Conservation (phyloP, 768 basidiomycete species). For the Lanmaoa rubissima region DNA sequence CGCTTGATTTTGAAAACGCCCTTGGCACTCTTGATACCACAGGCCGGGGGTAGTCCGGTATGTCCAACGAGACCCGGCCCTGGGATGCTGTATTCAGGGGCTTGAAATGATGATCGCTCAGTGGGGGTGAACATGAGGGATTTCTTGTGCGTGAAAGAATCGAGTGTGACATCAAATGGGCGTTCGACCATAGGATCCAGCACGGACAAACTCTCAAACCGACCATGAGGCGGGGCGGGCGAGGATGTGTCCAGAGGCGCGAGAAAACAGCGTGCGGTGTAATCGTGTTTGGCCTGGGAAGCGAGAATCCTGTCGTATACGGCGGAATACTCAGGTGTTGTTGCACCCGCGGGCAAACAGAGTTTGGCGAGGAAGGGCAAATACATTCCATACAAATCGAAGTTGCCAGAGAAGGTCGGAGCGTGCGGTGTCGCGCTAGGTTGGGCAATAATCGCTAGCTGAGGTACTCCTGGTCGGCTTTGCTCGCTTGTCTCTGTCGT, state of each 20-base stretch:
- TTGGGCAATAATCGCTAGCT: constrained; percentile 9
- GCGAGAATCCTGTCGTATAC: constrained; percentile 37
- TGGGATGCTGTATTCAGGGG: constrained; percentile 16
- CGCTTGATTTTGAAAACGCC: constrained; percentile 38
- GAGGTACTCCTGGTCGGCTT: neutral
- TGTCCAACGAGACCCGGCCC: constrained; percentile 31
- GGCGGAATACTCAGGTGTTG: constrained; percentile 26
- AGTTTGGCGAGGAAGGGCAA: constrained; percentile 35
- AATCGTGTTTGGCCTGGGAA: constrained; percentile 39
- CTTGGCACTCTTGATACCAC: constrained; percentile 34
- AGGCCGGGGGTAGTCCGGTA: constrained; percentile 22
- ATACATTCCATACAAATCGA: constrained; percentile 41
- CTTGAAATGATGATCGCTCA: constrained; percentile 27
- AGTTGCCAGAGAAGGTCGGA: constrained; percentile 33
- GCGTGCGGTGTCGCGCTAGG: constrained; percentile 1
- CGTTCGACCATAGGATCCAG: constrained; percentile 36
- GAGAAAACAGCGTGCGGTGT: constrained; percentile 33
- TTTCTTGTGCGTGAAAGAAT: constrained; percentile 24
- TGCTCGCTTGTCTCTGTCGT: neutral
- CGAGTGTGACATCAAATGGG: constrained; percentile 34
- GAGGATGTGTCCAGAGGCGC: constrained; percentile 7
- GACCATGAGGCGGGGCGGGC: constrained; percentile 19
- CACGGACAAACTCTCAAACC: constrained; percentile 25
- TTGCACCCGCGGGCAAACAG: constrained; percentile 31
- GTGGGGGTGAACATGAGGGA: constrained; percentile 28